Percentiles rank a stretch among this genome's conserved stretches.
phyloP scores from a whole-genome alignment of 768 basidiomycete species.

The Podaxis sp. region DNA sequence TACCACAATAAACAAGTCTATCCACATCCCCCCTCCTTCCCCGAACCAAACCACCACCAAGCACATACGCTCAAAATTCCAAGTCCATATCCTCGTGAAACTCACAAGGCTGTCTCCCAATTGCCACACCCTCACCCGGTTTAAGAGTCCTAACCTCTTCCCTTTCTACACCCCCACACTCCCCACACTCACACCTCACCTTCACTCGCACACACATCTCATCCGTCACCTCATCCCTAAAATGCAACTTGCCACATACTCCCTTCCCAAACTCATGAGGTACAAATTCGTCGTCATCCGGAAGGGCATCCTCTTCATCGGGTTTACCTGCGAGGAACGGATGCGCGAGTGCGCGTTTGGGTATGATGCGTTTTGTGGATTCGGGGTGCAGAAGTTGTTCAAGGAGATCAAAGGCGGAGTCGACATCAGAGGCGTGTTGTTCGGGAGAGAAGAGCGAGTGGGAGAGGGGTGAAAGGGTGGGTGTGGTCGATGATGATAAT shows the following conservation, averaged over 20 bases:
- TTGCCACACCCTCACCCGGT: constrained; percentile 55
- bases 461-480: not conserved
- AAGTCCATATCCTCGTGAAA: constrained; percentile 44
- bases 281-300: constrained; percentile 63
- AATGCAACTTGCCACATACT: constrained; percentile 63
- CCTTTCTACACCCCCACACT: constrained; percentile 24
- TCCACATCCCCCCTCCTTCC: not conserved
- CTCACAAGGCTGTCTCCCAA: constrained; percentile 62
- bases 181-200: constrained; percentile 27
- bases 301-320: constrained; percentile 26
- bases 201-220: constrained; percentile 50
- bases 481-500: constrained; percentile 9
- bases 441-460: constrained; percentile 18
- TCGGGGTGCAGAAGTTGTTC: constrained; percentile 75
- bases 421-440: constrained; percentile 55
- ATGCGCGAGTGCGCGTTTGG: constrained; percentile 74
- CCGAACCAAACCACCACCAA: not conserved
- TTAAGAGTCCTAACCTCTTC: constrained; percentile 32
- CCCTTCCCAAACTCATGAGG: constrained; percentile 73
- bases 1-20: constrained; percentile 2
- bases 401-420: constrained; percentile 72
- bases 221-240: constrained; percentile 55
- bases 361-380: constrained; percentile 74
- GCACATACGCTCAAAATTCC: constrained; percentile 11
- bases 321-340: constrained; percentile 60